Conservation (phyloP, 2,329 filamentous ascomycete species). For the Pseudogymnoascus sp. region DNA sequence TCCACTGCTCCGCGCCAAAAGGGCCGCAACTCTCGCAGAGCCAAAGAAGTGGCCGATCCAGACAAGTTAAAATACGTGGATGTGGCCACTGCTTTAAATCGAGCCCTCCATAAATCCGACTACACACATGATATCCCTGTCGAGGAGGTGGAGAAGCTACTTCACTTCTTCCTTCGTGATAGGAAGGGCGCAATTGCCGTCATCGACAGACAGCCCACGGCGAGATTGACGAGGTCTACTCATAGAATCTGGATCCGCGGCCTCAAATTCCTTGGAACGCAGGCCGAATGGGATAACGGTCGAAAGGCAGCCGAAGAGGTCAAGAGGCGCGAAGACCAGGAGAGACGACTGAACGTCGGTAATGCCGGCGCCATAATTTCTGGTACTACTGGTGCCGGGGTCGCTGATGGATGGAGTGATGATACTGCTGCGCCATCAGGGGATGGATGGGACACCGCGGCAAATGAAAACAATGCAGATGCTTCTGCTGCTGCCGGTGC, state of each 20-base stretch:
- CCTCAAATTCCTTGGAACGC: background rate
- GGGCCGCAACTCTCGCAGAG: background rate
- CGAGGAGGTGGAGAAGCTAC: background rate
- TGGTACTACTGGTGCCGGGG: background rate
- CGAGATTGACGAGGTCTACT: background rate
- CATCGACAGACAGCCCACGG: background rate
- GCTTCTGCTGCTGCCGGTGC: background rate
- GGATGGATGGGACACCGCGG: background rate
- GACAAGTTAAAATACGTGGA: background rate
- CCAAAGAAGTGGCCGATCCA: background rate
- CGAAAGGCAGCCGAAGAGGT: background rate
- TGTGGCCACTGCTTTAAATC: background rate
- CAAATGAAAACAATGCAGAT: background rate
- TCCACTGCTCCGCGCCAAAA: background rate
- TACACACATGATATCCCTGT: background rate
- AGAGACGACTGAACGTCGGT: background rate
- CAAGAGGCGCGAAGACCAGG: background rate
- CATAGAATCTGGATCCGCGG: background rate
- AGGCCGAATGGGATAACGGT: background rate
- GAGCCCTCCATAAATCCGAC: background rate
- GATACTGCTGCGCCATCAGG: background rate
- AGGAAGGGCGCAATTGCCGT: background rate
- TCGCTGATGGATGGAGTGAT: background rate
- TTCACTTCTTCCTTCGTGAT: background rate
- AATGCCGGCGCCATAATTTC: background rate